Base-by-base conservation (phyloP, 768 basidiomycete species). In the Gloeophyllum trabeum region DNA sequence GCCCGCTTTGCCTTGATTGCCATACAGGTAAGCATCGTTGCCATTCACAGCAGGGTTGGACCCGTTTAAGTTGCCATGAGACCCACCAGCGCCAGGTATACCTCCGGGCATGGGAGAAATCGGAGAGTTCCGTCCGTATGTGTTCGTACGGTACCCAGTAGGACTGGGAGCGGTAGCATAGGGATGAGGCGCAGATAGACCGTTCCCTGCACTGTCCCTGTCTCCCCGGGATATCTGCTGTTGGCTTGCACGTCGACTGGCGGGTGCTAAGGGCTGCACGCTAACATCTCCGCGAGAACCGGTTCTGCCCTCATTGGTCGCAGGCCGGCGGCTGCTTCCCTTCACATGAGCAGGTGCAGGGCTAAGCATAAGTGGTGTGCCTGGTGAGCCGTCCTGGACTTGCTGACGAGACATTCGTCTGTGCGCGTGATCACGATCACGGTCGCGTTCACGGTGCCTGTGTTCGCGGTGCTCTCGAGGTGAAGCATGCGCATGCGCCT, bases 21-120 rank as follows among this genome's bases (percentile, higher is more conserved):
- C 73, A 50, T 84, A 85, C 53, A 81, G 54, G 64, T 79, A 80
- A 22, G 81, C 76, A 43, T 85, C 84, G 4, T 81, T 76, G 22
- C 70, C 54, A 41, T 43, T 48, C 43, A 50, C 44, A 35, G 48
- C 70, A 41, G 76, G 78, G 43, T 69, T 57, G 40, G 69, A 70
- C 39, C 63, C 60, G 25, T 57, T 45, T 16, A 48, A 52, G 40
- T 53, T 52, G 39, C 62, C 67, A 47, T 61, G 68, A 16, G 42
- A 52, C 23, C 65, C 63, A 46, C 64, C 68, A 43, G 60, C 54
- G 20, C 61, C 54, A 5, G 46, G 47, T 37, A 58, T 49, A 55
- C 64, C 48, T 48, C 48, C 47, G 7, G 49, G 57, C 42, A 60
- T 62, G 47, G 16, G 64, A 40, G 36, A 67, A 66, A 39, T 50